These are phyloP conservation scores for Spergularia bocconei DNA, from an alignment of 148 eudicot genomes.

Conservation along the genomic window DNA sequence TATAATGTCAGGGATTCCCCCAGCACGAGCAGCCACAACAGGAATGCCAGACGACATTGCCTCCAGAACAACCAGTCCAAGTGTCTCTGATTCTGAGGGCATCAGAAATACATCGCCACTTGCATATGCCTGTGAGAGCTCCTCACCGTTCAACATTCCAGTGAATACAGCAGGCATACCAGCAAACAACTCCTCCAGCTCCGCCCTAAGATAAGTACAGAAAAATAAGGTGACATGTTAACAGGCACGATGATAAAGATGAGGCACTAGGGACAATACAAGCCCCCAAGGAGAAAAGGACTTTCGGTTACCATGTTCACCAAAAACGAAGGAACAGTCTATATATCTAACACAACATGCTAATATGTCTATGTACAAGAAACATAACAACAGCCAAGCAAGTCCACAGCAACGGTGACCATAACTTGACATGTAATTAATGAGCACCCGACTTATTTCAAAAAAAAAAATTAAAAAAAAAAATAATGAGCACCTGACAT, in stretches of 20 bases:
- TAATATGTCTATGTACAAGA: not conserved
- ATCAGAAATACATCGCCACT: constrained; percentile 86
- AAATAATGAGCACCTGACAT: too few species aligned
- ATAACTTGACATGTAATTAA: not conserved
- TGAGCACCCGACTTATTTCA: too few species aligned
- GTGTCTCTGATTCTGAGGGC: constrained; percentile 97
- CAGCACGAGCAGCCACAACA: constrained; percentile 88
- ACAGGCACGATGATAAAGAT: not conserved
- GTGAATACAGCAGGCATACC: constrained; percentile 93
- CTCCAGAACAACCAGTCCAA: constrained; percentile 82
- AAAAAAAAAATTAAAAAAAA: too few species aligned
- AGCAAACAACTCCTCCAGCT: constrained; percentile 59
- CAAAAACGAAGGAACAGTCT: not conserved
- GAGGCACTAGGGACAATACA: not conserved
- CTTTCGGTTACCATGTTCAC: not conserved
- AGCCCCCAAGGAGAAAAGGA: not conserved
- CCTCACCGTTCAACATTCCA: constrained; percentile 83
- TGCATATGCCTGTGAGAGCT: constrained; percentile 92
- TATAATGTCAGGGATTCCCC: constrained; percentile 85
- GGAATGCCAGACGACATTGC: constrained; percentile 96
- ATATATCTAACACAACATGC: not conserved
- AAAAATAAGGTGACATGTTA: not conserved
- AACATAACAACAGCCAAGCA: not conserved
- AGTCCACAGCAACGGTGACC: not conserved
- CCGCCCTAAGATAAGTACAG: constrained; percentile 38